Evolutionary conservation across 108 stramenopile species (phyloP).

Genomic region (Stephanodiscus triporus): DNA sequence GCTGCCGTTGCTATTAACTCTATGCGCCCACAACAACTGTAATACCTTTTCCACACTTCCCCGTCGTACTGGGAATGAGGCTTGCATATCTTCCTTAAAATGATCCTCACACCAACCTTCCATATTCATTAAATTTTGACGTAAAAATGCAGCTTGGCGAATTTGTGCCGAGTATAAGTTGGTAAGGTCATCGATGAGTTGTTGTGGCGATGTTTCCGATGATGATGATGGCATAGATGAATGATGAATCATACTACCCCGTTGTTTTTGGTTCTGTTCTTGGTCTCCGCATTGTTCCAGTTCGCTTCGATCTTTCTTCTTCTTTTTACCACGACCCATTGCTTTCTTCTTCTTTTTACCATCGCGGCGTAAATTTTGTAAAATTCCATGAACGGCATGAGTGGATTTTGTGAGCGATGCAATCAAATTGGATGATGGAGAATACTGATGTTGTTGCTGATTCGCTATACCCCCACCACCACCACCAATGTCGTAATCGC

Average conservation of each 20-base stretch:
- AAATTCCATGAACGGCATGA: not conserved
- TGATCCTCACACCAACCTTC: constrained; percentile 20
- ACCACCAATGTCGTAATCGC: no score
- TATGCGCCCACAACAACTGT: not conserved
- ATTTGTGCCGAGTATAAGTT: constrained; percentile 17
- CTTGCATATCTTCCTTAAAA: constrained; percentile 9
- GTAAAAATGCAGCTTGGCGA: constrained; percentile 31
- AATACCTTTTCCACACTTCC: constrained; percentile 20
- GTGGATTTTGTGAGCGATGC: constrained; percentile 8
- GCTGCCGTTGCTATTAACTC: not conserved
- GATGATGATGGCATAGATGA: no score
- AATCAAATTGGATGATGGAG: constrained; percentile 3
- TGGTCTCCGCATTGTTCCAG: no score
- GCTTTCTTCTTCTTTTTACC: not conserved
- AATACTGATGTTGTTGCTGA: no score
- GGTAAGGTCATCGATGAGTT: constrained; percentile 20
- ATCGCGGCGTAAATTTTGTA: not conserved
- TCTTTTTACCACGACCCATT: not conserved
- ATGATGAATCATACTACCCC: no score
- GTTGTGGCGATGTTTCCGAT: not conserved
- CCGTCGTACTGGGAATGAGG: constrained; percentile 11
- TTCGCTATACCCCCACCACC: not conserved
- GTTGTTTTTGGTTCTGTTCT: not conserved
- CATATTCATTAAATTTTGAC: constrained; percentile 42
- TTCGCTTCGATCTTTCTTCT: not conserved